Base-by-base conservation (phyloP, 2,329 filamentous ascomycete genomes). In the Magnaporthales sp. region DNA sequence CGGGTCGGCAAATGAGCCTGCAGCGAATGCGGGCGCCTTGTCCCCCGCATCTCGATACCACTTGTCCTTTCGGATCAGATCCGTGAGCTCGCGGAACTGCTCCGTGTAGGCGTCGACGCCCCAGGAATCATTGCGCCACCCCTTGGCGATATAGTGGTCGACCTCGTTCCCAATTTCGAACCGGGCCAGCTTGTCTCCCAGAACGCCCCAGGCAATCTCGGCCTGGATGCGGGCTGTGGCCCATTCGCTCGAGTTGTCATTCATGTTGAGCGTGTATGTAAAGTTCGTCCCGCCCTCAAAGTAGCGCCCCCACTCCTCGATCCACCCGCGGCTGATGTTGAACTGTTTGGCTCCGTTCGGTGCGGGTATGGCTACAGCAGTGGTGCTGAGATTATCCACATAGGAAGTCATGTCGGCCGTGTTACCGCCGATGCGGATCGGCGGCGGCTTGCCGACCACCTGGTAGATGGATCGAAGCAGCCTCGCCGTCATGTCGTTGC, bases 101-200 rank as follows among this genome's bases (percentile, higher is more conserved):
- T 66, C 63, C 22, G 74, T 69, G 67, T 77, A 77, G 67, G 65
- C 67, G 0, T 27, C 22, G 22, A 66, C 64, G 4, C 64, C 64
- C 64, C 64, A 66, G 13, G 51, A 60, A 9, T 10, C 10, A 71
- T 60, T 71, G 19, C 76, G 73, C 76, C 75, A 77, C 24, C 68
- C 70, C 69, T 77, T 75, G 68, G 72, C 71, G 65, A 75, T 75
- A 70, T 73, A 77, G 61, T 77, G 75, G 69, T 77, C 76, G 63
- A 77, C 72, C 68, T 77, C 76, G 70, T 77, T 77, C 58, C 76
- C 76, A 19, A 77, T 71, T 72, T 77, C 75, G 63, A 77, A 72
- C 66, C 73, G 67, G 4, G 67, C 68, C n/a, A 77, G 72, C 56
- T 70, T 71, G 22, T 67, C 65, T 71, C 64, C 64, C 11, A 66